A percentile compares a stretch with the other conserved stretches of the same genome.
Evolutionary conservation across 768 basidiomycete genomes (phyloP).

Genomic region (Psilocybe sp.): DNA sequence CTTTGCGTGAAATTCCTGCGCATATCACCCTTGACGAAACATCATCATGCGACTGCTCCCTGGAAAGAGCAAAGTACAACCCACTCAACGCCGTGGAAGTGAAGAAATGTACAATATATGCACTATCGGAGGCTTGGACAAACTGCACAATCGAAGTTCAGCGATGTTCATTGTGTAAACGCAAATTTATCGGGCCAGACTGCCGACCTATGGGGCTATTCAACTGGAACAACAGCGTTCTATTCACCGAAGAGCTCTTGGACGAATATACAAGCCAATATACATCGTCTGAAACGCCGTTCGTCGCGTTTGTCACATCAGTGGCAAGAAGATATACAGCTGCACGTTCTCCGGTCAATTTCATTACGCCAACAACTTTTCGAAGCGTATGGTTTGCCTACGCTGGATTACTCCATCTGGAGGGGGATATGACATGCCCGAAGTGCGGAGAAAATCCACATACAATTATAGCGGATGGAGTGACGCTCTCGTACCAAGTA

Average conservation of each 20-base stretch:
- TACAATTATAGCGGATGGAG: no score
- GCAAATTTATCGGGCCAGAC: slow-evolving; percentile 29
- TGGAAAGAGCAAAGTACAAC: slow-evolving; percentile 3
- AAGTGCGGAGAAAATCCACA: no score
- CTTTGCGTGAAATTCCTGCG: background rate
- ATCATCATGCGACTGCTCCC: slow-evolving; percentile 10
- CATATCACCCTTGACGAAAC: slow-evolving; percentile 5
- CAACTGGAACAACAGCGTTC: slow-evolving; percentile 28
- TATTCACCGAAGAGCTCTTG: slow-evolving; percentile 30
- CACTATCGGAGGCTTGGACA: slow-evolving; percentile 1
- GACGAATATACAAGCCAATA: slow-evolving; percentile 30
- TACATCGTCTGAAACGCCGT: slow-evolving; percentile 32
- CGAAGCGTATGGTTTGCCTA: no score
- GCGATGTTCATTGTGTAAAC: slow-evolving; percentile 10
- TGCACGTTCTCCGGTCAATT: background rate
- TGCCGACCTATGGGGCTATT: slow-evolving; percentile 24
- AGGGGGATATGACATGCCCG: no score
- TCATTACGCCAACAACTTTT: no score
- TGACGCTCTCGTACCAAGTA: no score
- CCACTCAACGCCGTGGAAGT: background rate
- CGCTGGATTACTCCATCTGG: no score
- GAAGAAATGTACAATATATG: slow-evolving; percentile 12
- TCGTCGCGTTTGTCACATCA: slow-evolving; percentile 24
- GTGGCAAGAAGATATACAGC: slow-evolving; percentile 19
- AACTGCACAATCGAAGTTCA: slow-evolving; percentile 12